Base-by-base conservation (phyloP, 2,329 filamentous ascomycete genomes). In the Hymenotorrendiella dingleyae region DNA sequence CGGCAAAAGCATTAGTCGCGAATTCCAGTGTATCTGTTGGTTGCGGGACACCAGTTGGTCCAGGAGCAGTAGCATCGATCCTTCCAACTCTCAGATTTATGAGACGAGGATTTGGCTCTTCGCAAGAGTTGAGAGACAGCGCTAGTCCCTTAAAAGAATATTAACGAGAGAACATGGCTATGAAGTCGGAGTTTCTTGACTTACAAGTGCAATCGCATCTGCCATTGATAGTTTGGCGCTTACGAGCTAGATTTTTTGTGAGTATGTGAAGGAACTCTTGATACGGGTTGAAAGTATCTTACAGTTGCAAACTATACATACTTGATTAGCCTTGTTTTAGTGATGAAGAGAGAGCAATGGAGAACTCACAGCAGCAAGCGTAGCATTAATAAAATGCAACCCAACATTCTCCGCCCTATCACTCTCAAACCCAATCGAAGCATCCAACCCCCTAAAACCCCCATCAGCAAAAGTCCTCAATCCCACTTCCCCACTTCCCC, bases 401-500 rank as follows among this genome's bases (percentile, higher is more conserved):
- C 49, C 52, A 24, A 29, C 22, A 27, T 54, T 54, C 34, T 54
- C 50, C 3, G 27, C 10, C 21, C 52, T 37, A 10, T 45, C 30
- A 6, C 33, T 27, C 16, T 54, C 49, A 27, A 52, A 54, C 7
- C 49, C 45, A 21, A 54, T 19, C n/a, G 49, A 52, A 22, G 51
- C 52, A 33, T 54, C 52, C 36, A 54, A 30, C 10, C 52, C 52
- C 20, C 52, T 54, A 21, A 14, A 9, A n/a, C n/a, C n/a, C n/a
- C n/a, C n/a, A n/a, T n/a, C n/a, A n/a, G n/a, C n/a, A n/a, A n/a
- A n/a, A n/a, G n/a, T n/a, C n/a, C n/a, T n/a, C n/a, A n/a, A n/a
- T n/a, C n/a, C n/a, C n/a, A n/a, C n/a, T n/a, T n/a, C n/a, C n/a
- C n/a, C n/a, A n/a, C n/a, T n/a, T n/a, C n/a, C n/a, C n/a, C n/a